Conservation (phyloP, 768 basidiomycete genomes). For the Tephrocybe rancida region DNA sequence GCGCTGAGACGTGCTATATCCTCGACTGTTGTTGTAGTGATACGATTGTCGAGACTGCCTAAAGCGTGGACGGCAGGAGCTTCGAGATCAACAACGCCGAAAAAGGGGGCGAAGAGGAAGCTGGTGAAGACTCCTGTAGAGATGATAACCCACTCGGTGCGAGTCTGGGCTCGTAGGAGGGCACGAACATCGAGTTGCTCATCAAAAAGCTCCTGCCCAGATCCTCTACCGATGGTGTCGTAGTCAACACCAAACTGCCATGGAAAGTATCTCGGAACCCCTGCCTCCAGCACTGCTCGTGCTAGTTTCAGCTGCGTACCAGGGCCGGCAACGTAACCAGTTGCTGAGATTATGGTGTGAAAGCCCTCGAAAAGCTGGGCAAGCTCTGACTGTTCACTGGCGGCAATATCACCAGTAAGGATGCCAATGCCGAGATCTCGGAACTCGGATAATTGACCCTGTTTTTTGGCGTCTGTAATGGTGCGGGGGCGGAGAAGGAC, state of each 20-base stretch:
- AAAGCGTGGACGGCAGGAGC: constrained; percentile 20
- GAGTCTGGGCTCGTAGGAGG: constrained; percentile 26
- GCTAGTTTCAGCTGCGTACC: constrained; percentile 28
- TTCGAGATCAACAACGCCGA: constrained; percentile 28
- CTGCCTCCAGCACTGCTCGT: constrained; percentile 26
- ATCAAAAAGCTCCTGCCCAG: constrained; percentile 31
- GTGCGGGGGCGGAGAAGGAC: constrained; percentile 21
- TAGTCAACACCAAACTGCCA: constrained; percentile 41
- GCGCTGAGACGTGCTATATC: constrained; percentile 30
- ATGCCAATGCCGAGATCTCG: constrained; percentile 15
- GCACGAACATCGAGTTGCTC: constrained; percentile 35
- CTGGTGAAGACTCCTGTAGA: constrained; percentile 31
- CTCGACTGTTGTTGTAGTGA: constrained; percentile 29
- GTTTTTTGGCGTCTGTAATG: constrained; percentile 11
- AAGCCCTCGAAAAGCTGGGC: constrained; percentile 19
- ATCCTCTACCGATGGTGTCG: constrained; percentile 30
- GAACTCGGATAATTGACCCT: constrained; percentile 8
- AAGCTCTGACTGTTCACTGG: constrained; percentile 13
- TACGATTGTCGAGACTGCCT: constrained; percentile 22
- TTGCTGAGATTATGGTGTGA: constrained; percentile 24
- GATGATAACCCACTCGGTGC: constrained; percentile 29
- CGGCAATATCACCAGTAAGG: constrained; percentile 19
- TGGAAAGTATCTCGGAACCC: constrained; percentile 28
- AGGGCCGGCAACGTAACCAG: constrained; percentile 24
- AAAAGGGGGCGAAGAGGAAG: constrained; percentile 27